Conservation (phyloP, 805 yeast genomes). For the Nakazawaea wyomingensis region DNA sequence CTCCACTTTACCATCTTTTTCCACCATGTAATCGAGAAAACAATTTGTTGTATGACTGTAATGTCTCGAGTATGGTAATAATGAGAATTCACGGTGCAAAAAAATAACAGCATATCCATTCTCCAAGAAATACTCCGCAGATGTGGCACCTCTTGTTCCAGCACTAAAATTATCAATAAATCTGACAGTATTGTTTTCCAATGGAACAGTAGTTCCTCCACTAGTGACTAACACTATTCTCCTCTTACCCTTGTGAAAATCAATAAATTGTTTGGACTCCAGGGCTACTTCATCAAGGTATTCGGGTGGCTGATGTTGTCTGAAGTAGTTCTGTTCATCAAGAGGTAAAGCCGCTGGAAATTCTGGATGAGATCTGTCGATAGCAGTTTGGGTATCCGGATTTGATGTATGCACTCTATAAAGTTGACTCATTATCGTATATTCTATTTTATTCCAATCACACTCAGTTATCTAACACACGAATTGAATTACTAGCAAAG, state of each 20-base stretch:
- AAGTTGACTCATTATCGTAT: slow-evolving; percentile 4
- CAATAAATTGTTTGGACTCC: slow-evolving; percentile 58
- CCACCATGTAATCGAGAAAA: slow-evolving; percentile 75
- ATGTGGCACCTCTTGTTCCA: slow-evolving; percentile 95
- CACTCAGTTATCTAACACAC: no score
- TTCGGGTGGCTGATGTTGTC: slow-evolving; percentile 63
- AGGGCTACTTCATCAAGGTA: slow-evolving; percentile 59
- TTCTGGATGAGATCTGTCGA: slow-evolving; percentile 70
- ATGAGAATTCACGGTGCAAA: slow-evolving; percentile 85
- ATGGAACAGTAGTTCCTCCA: slow-evolving; percentile 97
- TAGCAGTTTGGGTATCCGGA: slow-evolving; percentile 68
- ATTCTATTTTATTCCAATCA: no score
- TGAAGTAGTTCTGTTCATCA: slow-evolving; percentile 77
- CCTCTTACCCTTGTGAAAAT: slow-evolving; percentile 42
- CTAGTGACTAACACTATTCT: slow-evolving; percentile 81
- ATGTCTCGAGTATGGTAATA: slow-evolving; percentile 89
- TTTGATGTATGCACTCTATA: slow-evolving; percentile 54
- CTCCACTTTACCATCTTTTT: slow-evolving; percentile 48
- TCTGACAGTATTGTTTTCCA: slow-evolving; percentile 94
- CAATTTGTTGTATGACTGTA: slow-evolving; percentile 80
- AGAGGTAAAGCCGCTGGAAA: slow-evolving; percentile 69
- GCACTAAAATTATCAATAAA: slow-evolving; percentile 97
- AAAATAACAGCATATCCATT: slow-evolving; percentile 90
- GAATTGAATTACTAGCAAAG: no score
- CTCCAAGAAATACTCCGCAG: slow-evolving; percentile 86